These are phyloP conservation scores for Pseudogymnoascus sp. DNA, from an alignment of 2,329 filamentous ascomycete species.

Conservation along the genomic window DNA sequence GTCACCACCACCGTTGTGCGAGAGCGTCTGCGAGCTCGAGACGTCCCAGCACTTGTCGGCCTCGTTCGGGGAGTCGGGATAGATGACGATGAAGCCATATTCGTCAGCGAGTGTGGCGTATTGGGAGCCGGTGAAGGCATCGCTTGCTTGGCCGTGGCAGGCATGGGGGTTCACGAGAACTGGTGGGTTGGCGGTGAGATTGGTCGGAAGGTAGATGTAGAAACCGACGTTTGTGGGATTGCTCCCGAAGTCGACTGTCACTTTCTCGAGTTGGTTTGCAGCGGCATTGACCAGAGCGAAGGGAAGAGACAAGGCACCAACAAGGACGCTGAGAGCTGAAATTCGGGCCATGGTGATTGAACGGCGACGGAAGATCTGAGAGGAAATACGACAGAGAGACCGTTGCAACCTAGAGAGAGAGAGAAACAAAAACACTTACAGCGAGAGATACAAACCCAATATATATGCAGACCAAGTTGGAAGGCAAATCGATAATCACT, in stretches of 20 bases:
- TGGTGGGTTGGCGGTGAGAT: conserved; percentile 37
- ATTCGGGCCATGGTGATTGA: neutral
- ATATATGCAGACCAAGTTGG: neutral
- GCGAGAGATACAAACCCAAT: neutral
- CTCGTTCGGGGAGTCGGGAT: conserved; percentile 41
- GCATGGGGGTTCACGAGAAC: conserved; percentile 43
- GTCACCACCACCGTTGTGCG: conserved; percentile 48
- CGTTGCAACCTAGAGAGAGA: neutral
- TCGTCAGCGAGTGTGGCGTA: conserved; percentile 43
- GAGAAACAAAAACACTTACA: neutral
- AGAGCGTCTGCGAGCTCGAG: conserved; percentile 38
- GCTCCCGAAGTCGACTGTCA: conserved; percentile 32
- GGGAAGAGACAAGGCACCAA: neutral
- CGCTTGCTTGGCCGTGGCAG: conserved; percentile 44
- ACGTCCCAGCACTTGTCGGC: conserved; percentile 49
- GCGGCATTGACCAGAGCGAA: conserved; percentile 11
- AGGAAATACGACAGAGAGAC: neutral
- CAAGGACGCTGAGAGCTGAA: neutral
- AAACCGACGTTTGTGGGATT: conserved; percentile 39
- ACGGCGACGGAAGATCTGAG: neutral
- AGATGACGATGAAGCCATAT: conserved; percentile 50
- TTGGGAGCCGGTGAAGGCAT: conserved; percentile 40
- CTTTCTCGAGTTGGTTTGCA: conserved; percentile 20
- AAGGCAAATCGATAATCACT: neutral
- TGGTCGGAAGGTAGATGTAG: conserved; percentile 39